Conservation (phyloP, 2,329 filamentous ascomycete species). For the Cladosporium phlei region DNA sequence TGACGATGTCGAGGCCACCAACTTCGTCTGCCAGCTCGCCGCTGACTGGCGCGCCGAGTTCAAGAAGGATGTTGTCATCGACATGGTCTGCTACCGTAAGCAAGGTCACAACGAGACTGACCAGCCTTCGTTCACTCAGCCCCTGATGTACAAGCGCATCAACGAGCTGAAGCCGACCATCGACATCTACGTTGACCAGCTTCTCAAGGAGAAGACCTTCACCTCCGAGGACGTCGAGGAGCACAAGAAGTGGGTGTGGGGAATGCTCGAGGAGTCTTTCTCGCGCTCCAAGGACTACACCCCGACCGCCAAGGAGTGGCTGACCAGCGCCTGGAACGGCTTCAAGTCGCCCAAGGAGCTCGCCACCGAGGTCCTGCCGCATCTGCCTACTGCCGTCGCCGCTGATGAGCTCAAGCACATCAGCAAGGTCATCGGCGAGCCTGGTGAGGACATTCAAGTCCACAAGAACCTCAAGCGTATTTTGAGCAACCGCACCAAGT, state of each 20-base stretch:
- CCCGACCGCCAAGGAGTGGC: slow-evolving; percentile 94
- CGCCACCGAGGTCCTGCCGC: slow-evolving; percentile 86
- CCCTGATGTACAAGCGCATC: slow-evolving; percentile 99
- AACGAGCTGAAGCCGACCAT: slow-evolving; percentile 77
- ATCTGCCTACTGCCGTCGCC: slow-evolving; percentile 80
- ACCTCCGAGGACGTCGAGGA: slow-evolving; percentile 97
- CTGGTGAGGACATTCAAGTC: slow-evolving; percentile 79
- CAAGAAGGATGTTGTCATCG: slow-evolving; percentile 96
- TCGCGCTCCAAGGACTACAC: slow-evolving; percentile 96
- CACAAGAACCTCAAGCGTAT: slow-evolving; percentile 98
- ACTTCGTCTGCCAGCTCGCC: slow-evolving; percentile 95
- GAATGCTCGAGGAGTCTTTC: slow-evolving; percentile 97
- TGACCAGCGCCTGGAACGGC: slow-evolving; percentile 97
- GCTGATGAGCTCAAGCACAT: slow-evolving; percentile 71
- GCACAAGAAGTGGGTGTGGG: slow-evolving; percentile 75
- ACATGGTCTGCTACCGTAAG: slow-evolving; percentile 98
- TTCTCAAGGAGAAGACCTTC: slow-evolving; percentile 88
- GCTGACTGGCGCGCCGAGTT: slow-evolving; percentile 98
- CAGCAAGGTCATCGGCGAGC: slow-evolving; percentile 69
- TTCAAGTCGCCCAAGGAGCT: slow-evolving; percentile 99
- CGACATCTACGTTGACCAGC: slow-evolving; percentile 85
- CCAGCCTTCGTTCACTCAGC: slow-evolving; percentile 99
- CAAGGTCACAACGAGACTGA: slow-evolving; percentile 99
- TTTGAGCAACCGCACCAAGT: slow-evolving; percentile 81
- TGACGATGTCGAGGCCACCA: slow-evolving; percentile 96